A percentile compares a stretch with the other conserved stretches of the same genome.
Evolutionary conservation across 2,329 filamentous ascomycete genomes (phyloP).

Genomic region (Calonectria ilicicola): DNA sequence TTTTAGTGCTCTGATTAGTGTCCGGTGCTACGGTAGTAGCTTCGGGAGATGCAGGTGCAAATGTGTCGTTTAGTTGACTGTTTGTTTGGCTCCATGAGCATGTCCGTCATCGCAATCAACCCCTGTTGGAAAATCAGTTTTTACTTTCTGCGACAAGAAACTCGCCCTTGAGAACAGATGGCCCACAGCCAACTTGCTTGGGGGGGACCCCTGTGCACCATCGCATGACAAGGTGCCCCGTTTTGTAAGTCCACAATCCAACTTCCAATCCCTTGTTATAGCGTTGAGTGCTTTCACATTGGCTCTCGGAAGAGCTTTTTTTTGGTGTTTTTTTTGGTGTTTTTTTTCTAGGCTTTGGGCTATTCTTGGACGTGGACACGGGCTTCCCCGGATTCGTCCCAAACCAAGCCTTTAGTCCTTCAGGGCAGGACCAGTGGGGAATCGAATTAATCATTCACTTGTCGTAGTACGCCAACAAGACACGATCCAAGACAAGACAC

Average conservation of each 20-base stretch:
- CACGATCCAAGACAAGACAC: conserved; percentile 7
- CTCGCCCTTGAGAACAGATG: conserved; percentile 15
- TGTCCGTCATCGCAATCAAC: conserved; percentile 6
- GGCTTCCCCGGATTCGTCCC: conserved; percentile 15
- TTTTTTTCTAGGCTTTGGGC: not conserved
- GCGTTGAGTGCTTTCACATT: conserved; percentile 5
- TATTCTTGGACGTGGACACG: conserved; percentile 9
- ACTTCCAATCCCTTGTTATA: conserved; percentile 21
- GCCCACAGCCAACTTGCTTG: conserved; percentile 9
- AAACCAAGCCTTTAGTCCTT: not conserved
- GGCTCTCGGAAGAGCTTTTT: not conserved
- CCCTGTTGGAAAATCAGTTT: conserved; percentile 6
- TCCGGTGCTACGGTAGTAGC: not conserved
- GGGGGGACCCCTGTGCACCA: conserved; percentile 13
- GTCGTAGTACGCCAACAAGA: not conserved
- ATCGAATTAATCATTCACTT: not conserved
- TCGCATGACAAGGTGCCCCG: conserved; percentile 11
- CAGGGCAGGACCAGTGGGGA: not conserved
- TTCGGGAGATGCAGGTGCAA: conserved; percentile 10
- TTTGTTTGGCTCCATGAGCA: conserved; percentile 13
- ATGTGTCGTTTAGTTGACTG: not conserved
- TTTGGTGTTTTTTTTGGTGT: not conserved
- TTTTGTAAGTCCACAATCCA: conserved; percentile 11
- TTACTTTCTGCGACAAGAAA: conserved; percentile 7
- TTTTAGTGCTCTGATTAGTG: not conserved